Conservation (phyloP, 169 alveolate species). For the Plasmodium vinckei region DNA sequence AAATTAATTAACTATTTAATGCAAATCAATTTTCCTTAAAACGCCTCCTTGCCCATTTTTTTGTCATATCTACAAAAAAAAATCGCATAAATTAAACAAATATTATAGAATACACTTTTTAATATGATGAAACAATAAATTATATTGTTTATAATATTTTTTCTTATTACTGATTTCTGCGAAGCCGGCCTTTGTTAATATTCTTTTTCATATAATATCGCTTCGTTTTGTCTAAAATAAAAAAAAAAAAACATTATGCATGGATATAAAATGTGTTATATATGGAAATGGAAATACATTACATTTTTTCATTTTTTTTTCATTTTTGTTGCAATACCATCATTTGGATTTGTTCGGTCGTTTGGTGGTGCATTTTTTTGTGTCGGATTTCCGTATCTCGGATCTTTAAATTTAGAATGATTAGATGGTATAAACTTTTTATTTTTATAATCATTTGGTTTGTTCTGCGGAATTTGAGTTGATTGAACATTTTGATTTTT, state of each 20-base stretch:
- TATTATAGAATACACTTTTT: not conserved
- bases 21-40: not conserved
- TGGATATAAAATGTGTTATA: not conserved
- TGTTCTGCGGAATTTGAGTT: too few relatives aligned
- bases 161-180: constrained; percentile 40
- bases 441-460: too few relatives aligned
- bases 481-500: too few relatives aligned
- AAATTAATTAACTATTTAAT: too few relatives aligned
- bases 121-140: not conserved
- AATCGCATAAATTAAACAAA: not conserved
- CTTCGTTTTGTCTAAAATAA: constrained; percentile 23
- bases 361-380: not conserved
- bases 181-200: constrained; percentile 42
- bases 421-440: too few relatives aligned
- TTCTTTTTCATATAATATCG: constrained; percentile 40
- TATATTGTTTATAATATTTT: not conserved
- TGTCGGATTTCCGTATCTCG: not conserved
- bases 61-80: constrained; percentile 39
- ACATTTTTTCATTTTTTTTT: not conserved
- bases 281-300: not conserved
- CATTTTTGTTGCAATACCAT: not conserved
- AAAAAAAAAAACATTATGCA: not conserved
- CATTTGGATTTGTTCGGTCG: not conserved
- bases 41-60: constrained; percentile 68
- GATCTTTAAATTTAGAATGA: too few relatives aligned